Evolutionary conservation across 2,329 filamentous ascomycete genomes (phyloP).

Genomic region (Fusarium coffeatum): DNA sequence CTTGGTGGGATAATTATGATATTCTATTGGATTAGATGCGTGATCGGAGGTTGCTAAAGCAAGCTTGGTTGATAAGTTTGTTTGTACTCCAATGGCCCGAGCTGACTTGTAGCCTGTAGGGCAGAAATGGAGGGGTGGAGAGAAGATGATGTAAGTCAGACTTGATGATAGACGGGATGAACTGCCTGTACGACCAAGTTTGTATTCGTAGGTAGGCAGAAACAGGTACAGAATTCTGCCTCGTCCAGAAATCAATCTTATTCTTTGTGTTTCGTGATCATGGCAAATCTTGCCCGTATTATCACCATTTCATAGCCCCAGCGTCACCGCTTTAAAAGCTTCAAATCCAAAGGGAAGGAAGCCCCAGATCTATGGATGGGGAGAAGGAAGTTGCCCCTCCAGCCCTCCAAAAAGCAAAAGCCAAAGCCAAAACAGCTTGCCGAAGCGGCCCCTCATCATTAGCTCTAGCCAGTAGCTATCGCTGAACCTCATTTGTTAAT

Average conservation of each 20-base stretch:
- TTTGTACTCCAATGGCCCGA: conserved; percentile 1
- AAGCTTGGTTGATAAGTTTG: background rate
- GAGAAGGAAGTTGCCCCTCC: background rate
- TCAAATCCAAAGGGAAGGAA: background rate
- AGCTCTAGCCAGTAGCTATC: conserved; percentile 25
- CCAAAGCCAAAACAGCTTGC: background rate
- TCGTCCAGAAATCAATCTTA: background rate
- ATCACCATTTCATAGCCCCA: background rate
- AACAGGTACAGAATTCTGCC: background rate
- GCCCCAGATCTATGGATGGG: background rate
- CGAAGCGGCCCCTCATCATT: conserved; percentile 36
- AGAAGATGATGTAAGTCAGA: conserved; percentile 26
- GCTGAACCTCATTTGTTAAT: conserved; percentile 20
- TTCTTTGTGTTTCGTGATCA: conserved; percentile 3
- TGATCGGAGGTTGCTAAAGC: conserved; percentile 1
- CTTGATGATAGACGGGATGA: conserved; percentile 9
- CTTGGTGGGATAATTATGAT: background rate
- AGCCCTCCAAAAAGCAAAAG: background rate
- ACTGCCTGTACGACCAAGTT: background rate
- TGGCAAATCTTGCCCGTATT: background rate
- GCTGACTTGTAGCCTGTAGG: conserved; percentile 13
- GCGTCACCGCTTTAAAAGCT: background rate
- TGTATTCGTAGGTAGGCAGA: background rate
- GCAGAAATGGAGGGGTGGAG: conserved; percentile 23
- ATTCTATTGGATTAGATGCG: background rate